Base-by-base conservation (phyloP, 2,329 filamentous ascomycete genomes). In the Claviceps monticola region DNA sequence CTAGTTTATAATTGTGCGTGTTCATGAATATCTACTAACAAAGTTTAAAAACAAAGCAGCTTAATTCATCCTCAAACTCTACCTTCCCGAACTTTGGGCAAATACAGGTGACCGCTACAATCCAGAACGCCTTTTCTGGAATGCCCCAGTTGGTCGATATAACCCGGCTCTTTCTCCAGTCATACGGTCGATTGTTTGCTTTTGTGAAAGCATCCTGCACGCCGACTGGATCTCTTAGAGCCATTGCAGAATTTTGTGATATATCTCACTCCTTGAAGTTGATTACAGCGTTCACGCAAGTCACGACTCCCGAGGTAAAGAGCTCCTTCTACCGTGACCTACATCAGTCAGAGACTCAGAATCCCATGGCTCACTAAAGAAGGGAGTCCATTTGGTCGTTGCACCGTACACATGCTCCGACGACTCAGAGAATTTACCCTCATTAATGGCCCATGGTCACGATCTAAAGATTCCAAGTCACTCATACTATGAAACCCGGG, bases 181-280 rank as follows among this genome's bases (percentile, higher is more conserved):
- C 61, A 0, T 71, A 78, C 49, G 78, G 78, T 0, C 70, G 73
- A 11, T 60, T 82, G 0, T 78, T 75, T 56, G 75, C 77, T 0
- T 72, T 79, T 56, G 67, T 75, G 48, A 68, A 67, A 36, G 62
- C 69, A 13, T 58, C 64, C 14, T 67, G 65, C 13, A 67, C 68
- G 6, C 66, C 69, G 9, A 68, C 71, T 36, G 71, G 68, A 7
- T 59, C 71, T 5, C 69, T 76, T 55, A 69, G 66, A 50, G 73
- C 74, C 7, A 62, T 78, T 46, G 71, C 72, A 2, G 78, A 82
- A 57, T 82, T 74, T 53, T 72, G 71, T 50, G 75, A 80, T 54
- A 65, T 69, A 21, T 67, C 70, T 2, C 62, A 70, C 49, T 73
- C 74, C 9, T 46, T 68, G 16, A 58, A 59, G 4, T 71, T 73